These are phyloP conservation scores for Posidonia oceanica DNA, from an alignment of 116 monocot genomes.

Conservation along the genomic window DNA sequence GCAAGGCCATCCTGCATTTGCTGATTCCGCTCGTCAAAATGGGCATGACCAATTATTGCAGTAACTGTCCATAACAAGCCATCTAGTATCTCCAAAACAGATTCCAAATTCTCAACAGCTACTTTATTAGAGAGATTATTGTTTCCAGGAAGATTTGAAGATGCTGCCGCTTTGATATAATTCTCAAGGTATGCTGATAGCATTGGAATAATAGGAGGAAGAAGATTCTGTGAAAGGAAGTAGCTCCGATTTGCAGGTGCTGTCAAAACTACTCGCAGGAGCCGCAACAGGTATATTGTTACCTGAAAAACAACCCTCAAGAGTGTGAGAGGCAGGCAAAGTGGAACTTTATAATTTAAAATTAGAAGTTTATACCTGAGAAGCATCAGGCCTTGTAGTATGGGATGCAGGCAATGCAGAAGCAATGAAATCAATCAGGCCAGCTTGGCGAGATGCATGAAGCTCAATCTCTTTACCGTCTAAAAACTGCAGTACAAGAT, in stretches of 20 bases:
- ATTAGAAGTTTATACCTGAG: conserved; percentile 20
- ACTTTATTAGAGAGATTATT: conserved; percentile 30
- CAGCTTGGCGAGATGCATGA: conserved; percentile 82
- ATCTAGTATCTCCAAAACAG: conserved; percentile 67
- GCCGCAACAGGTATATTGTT: conserved; percentile 61
- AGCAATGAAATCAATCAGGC: conserved; percentile 88
- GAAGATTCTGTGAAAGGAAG: conserved; percentile 88
- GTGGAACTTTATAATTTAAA: too few relatives aligned
- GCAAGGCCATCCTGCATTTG: conserved; percentile 82
- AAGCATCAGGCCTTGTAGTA: conserved; percentile 80
- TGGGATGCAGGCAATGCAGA: conserved; percentile 90
- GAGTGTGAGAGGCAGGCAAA: not conserved
- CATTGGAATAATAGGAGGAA: conserved; percentile 98
- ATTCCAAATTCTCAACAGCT: conserved; percentile 59
- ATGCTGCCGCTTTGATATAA: conserved; percentile 92
- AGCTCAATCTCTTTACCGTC: conserved; percentile 90
- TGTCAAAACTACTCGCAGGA: conserved; percentile 60
- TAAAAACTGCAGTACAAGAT: conserved; percentile 44
- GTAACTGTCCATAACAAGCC: conserved; percentile 73
- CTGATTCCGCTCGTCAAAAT: conserved; percentile 54
- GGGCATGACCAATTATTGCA: conserved; percentile 51
- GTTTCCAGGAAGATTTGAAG: conserved; percentile 43
- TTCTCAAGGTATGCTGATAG: conserved; percentile 85
- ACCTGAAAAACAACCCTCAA: conserved; percentile 12
- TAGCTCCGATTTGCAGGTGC: conserved; percentile 68